phyloP scores from a whole-genome alignment of 768 basidiomycete genomes.

The Boletus reticulatus region DNA sequence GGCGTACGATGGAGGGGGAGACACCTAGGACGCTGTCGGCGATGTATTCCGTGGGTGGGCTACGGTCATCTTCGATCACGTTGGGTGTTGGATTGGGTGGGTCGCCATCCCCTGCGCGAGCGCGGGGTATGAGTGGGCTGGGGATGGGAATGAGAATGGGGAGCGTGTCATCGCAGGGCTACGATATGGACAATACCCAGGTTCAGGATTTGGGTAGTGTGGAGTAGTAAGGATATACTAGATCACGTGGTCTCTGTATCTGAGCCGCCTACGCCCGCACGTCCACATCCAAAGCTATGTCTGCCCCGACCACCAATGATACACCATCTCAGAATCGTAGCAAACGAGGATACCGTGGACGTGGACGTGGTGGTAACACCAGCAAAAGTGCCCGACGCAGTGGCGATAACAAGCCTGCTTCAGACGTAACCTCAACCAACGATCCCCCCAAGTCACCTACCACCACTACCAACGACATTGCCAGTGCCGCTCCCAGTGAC shows the following conservation, averaged over 20 bases:
- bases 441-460: neutral
- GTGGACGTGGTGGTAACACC: constrained; percentile 15
- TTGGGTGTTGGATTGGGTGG: constrained; percentile 23
- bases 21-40: constrained; percentile 52
- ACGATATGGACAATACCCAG: neutral
- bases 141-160: neutral
- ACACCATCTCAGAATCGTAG: constrained; percentile 3
- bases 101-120: constrained; percentile 11
- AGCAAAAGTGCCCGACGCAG: constrained; percentile 7
- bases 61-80: constrained; percentile 36
- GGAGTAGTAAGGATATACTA: constrained; percentile 6
- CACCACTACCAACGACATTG: neutral
- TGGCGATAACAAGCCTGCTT: neutral
- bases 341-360: constrained; percentile 19
- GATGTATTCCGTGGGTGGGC: constrained; percentile 65
- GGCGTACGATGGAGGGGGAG: constrained; percentile 7
- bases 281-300: constrained; percentile 3
- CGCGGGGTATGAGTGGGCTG: neutral
- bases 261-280: neutral
- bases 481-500: constrained; percentile 22
- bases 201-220: constrained; percentile 21
- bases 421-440: neutral
- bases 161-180: neutral
- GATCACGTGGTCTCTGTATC: neutral
- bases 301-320: constrained; percentile 18